phyloP scores from a whole-genome alignment of 148 eudicot genomes.

The Selenicereus undatus region DNA sequence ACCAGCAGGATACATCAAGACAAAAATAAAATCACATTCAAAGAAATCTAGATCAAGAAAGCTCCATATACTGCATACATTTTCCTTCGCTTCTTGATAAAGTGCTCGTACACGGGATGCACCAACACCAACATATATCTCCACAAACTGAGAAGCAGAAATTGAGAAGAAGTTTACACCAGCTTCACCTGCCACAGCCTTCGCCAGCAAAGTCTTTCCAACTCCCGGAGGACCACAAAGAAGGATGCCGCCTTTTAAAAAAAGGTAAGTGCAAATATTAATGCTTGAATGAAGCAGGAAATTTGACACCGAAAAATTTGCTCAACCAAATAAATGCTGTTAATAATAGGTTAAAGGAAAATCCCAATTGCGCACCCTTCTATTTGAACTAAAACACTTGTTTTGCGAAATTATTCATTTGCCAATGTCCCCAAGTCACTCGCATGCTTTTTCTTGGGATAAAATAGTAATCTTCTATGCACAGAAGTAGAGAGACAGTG shows the following conservation, averaged over 20 bases:
- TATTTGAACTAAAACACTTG: too few relatives aligned
- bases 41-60: not conserved
- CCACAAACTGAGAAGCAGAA: constrained; percentile 97
- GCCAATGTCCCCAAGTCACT: too few relatives aligned
- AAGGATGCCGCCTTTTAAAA: constrained; percentile 83
- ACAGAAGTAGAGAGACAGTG: too few relatives aligned
- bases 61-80: constrained; percentile 41
- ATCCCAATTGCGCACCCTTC: not conserved
- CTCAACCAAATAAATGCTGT: not conserved
- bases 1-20: not conserved
- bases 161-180: constrained; percentile 95
- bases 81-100: constrained; percentile 89
- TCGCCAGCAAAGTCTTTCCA: constrained; percentile 91
- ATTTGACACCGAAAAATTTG: not conserved
- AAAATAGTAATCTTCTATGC: too few relatives aligned
- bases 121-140: constrained; percentile 97
- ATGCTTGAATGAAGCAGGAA: not conserved
- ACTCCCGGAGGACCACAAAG: constrained; percentile 99
- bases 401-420: too few relatives aligned
- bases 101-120: constrained; percentile 97
- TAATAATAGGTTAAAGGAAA: not conserved
- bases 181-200: constrained; percentile 99
- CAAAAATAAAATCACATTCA: not conserved
- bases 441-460: too few relatives aligned
- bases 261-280: not conserved